These are phyloP conservation scores for Myochromella boudieri DNA, from an alignment of 768 basidiomycete genomes.

Conservation along the genomic window DNA sequence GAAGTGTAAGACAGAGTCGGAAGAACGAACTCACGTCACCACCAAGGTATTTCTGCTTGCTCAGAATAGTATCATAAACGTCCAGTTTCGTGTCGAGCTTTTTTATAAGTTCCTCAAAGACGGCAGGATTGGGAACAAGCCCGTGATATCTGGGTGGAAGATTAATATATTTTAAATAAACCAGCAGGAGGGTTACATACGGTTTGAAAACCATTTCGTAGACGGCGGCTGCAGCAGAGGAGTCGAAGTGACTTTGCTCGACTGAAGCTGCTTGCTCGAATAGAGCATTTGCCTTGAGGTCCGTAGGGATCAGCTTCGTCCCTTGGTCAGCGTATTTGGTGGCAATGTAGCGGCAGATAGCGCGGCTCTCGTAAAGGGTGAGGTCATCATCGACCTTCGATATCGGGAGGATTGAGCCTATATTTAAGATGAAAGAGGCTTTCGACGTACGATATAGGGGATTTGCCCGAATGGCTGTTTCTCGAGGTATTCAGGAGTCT, in stretches of 20 bases:
- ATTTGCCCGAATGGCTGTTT: slow-evolving; percentile 68
- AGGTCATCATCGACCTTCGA: slow-evolving; percentile 58
- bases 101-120: too few species aligned
- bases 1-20: too few species aligned
- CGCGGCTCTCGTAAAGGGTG: slow-evolving; percentile 60
- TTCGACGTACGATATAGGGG: slow-evolving; percentile 48
- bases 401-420: neutral
- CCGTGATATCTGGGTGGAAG: too few species aligned
- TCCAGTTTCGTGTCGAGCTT: too few species aligned
- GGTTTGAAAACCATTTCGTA: slow-evolving; percentile 53
- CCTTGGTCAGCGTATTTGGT: slow-evolving; percentile 54
- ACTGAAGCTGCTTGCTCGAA: slow-evolving; percentile 51
- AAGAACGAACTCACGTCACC: too few species aligned
- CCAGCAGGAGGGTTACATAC: too few species aligned
- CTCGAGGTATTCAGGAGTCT: slow-evolving; percentile 37
- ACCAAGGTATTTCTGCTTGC: too few species aligned
- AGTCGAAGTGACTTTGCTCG: slow-evolving; percentile 54
- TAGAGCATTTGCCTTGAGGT: slow-evolving; percentile 35
- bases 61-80: too few species aligned
- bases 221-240: slow-evolving; percentile 34
- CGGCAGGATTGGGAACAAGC: too few species aligned
- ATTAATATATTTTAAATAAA: too few species aligned
- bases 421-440: neutral
- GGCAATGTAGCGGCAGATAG: slow-evolving; percentile 59
- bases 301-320: slow-evolving; percentile 50